A percentile compares a stretch with the other conserved stretches of the same genome.
phyloP scores from a whole-genome alignment of 2,329 filamentous ascomycete genomes.

The Aspergillus ochraceus region DNA sequence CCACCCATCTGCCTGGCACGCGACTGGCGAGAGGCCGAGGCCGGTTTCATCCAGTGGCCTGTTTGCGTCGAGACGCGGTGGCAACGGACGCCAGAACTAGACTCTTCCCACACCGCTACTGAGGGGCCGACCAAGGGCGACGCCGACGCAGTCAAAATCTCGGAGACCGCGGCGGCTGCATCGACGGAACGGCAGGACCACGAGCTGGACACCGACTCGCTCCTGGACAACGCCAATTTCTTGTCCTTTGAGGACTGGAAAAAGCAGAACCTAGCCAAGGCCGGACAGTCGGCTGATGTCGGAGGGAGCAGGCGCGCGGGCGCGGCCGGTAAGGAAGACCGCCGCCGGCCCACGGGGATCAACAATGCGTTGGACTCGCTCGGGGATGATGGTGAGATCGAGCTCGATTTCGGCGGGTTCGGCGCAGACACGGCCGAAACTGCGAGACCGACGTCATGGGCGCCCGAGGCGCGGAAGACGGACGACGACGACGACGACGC shows the following conservation, averaged over 20 bases:
- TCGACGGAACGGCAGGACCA: conserved; percentile 27
- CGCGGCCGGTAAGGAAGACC: conserved; percentile 51
- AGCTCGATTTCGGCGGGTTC: conserved; percentile 68
- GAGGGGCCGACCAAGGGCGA: neutral
- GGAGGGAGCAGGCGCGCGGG: conserved; percentile 56
- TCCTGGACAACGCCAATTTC: conserved; percentile 75
- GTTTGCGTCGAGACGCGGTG: conserved; percentile 27
- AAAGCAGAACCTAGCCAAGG: conserved; percentile 82
- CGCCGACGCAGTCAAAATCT: conserved; percentile 3
- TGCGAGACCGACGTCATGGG: conserved; percentile 33
- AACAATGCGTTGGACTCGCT: conserved; percentile 73
- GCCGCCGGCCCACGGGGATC: conserved; percentile 53
- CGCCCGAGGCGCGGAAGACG: conserved; percentile 19
- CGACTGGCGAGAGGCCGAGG: conserved; percentile 17
- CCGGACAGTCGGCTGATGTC: conserved; percentile 72
- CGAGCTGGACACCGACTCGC: conserved; percentile 63
- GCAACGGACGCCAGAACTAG: conserved; percentile 9
- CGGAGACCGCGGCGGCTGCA: conserved; percentile 1
- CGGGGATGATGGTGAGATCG: conserved; percentile 87
- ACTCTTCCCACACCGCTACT: neutral
- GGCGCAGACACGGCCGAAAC: conserved; percentile 45
- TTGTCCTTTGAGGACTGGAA: conserved; percentile 99
- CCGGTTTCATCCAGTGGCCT: conserved; percentile 25
- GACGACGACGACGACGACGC: conserved; percentile 31
- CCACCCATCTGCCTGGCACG: conserved; percentile 22